Base-by-base conservation (phyloP, 2,329 filamentous ascomycete species). In the Escovopsis weberi region DNA sequence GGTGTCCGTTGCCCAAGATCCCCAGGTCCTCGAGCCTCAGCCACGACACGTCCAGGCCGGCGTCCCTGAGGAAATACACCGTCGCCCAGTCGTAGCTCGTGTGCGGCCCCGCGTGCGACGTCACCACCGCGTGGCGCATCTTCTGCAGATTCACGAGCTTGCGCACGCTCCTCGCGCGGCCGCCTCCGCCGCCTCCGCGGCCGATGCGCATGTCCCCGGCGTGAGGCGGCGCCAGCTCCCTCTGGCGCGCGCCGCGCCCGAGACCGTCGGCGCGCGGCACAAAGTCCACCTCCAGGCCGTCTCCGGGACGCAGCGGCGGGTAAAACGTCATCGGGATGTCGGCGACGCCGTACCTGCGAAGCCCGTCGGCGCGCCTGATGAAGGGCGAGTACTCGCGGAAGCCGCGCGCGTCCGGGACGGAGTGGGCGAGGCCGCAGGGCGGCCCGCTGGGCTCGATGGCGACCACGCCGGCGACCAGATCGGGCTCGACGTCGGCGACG, bases 11-110 rank as follows among this genome's bases (percentile, higher is more conserved):
- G 0, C 74, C 74, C 19, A 56, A 52, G 2, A 76, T 65, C 0
- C 62, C 62, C 1, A 58, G 43, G 1, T 67, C 54, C 0, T 58
- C 63, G 37, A 78, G 57, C 40, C 62, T 56, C 33, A 72, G 48
- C 56, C 64, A 66, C 2, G 68, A 59, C 1, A 64, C 60, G 0
- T 50, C 45, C 1, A 68, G 62, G 0, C 74, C 72, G 2, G 67
- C 70, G 51, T 79, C 74, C 41, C 55, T 50, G 51, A 79, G 51
- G 51, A 69, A 78, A 11, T 55, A 47, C 2, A 69, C 65, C 0
- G 68, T 74, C 33, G 70, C 74, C 54, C 70, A 68, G 48, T 80
- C 75, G 46, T 70, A 78, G 9, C 59, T 54, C 2, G 60, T 58
- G 53, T 78, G 75, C n/a, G 63, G 66, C 41, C 69, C 71, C 3